Conservation (phyloP, 2,329 filamentous ascomycete species). For the Neonectria magnoliae region DNA sequence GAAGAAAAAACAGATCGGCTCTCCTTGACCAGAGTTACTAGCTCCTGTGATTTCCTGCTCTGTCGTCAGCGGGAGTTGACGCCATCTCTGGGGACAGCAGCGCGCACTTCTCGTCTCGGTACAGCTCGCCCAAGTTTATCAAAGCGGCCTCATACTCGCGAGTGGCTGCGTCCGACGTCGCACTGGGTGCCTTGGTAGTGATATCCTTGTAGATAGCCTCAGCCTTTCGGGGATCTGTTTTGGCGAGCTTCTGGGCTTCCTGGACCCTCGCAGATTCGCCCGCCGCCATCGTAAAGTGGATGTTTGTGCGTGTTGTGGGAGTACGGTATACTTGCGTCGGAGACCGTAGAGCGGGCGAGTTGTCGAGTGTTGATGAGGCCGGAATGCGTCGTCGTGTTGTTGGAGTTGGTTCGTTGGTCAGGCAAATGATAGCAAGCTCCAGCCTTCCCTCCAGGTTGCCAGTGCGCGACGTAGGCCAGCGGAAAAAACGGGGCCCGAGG, state of each 20-base stretch:
- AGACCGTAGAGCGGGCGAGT: neutral
- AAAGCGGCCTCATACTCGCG: conserved; percentile 92
- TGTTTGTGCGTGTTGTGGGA: conserved; percentile 26
- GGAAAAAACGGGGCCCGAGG: conserved; percentile 31
- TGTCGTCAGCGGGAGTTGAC: conserved; percentile 24
- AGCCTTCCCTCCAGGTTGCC: conserved; percentile 49
- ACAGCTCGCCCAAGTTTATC: conserved; percentile 89
- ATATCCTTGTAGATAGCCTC: conserved; percentile 91
- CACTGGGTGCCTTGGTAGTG: conserved; percentile 83
- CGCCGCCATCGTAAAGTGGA: conserved; percentile 60
- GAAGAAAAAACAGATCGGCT: conserved; percentile 92
- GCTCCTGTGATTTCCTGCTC: conserved; percentile 78
- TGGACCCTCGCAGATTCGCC: conserved; percentile 75
- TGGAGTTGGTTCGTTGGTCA: conserved; percentile 32
- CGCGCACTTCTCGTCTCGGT: conserved; percentile 84
- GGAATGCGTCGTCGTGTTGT: conserved; percentile 29
- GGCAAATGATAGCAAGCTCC: conserved; percentile 30
- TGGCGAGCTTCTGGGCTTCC: conserved; percentile 87
- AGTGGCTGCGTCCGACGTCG: conserved; percentile 83
- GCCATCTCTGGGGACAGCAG: conserved; percentile 3
- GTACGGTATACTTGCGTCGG: conserved; percentile 9
- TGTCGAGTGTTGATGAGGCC: conserved; percentile 4
- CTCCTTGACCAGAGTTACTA: conserved; percentile 89
- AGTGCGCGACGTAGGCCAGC: conserved; percentile 48
- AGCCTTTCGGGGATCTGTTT: conserved; percentile 83